Base-by-base conservation (phyloP, 2,329 filamentous ascomycete genomes). In the Colletotrichum camelliae region DNA sequence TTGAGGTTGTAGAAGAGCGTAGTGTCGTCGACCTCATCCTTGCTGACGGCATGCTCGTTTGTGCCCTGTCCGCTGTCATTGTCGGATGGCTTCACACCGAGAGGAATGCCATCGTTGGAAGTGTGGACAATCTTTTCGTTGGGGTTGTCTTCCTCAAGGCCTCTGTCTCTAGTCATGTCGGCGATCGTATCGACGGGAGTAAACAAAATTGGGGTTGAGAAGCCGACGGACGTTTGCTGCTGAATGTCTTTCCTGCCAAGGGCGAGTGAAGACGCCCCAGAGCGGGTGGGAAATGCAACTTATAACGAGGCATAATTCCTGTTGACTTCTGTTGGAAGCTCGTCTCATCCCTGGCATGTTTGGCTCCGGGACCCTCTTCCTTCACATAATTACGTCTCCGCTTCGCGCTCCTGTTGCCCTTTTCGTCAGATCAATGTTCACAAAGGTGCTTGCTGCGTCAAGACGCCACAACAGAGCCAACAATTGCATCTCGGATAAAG, bases 1-100 rank as follows among this genome's bases (percentile, higher is more conserved):
- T 80, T 76, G 21, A 70, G 39, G 70, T 79, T 80, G 72, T 79
- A 80, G 75, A 79, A 80, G 29, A 80, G 43, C 6, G 79, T 78
- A 10, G 78, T 80, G 43, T 80, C 78, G 57, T 80, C 79, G 24
- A 79, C 75, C 10, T 80, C 78, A 21, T 64, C 57, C 65, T 75
- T 48, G 10, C 77, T 77, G 31, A 80, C 76, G 33, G 52, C 52
- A 31, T 60, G 67, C 16, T 39, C 33, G 7, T 60, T 16, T 21
- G 29, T 61, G 4, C 27, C 4, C 10, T 16, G 58, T 18, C 27
- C 24, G 16, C 18, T 29, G 15, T n/a, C 55, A 58, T 58, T 18
- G 24, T 52, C 43, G n/a, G n/a, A 21, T 52, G 55, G 21, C 55
- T 58, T 58, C 21, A 29, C 55, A 8, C 15, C 55, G 13, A 29